Base-by-base conservation (phyloP, 1,139 yeast species). In the Yamadazyma aaseri region DNA sequence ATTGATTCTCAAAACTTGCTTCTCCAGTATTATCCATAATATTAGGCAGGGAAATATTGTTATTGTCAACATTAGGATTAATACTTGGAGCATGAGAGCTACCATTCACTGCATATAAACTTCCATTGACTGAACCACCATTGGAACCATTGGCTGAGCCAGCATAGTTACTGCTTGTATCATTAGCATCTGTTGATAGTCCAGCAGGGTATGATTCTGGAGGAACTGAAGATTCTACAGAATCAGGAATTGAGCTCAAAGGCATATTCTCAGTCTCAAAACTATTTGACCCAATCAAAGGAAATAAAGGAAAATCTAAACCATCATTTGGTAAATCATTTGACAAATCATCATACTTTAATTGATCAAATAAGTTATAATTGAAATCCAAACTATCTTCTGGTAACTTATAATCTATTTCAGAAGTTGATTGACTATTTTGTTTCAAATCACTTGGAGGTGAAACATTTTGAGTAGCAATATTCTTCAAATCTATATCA, bases 281-380 rank as follows among this genome's bases (percentile, higher is more conserved):
- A 32, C 71, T 65, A 31, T 56, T 56, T 21, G 63, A 61, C 2
- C 79, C 80, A 28, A 74, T 71, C 35, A 75, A 55, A 0, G 80
- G 79, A 37, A 71, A 73, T 20, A 75, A 56, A 2, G 81, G 81
- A 44, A 73, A 74, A 59, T 69, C 39, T 34, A 38, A 18, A 14
- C 28, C 24, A 8, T 23, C 27, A n/a, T 29, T 29, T 5, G 32
- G 32, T 12, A 23, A 23, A 17, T 29, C 28, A 11, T n/a, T 11
- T 4, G 33, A 18, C 7, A 25, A 10, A n/a, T 25, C 28, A 17
- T 22, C 20, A 1, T 31, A 20, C 15, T 38, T 38, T 17, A 34
- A 29, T 20, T 34, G 32, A 13, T 33, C 39, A 22, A 38, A 38
- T 20, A 38, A 29, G 20, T 35, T 39, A 18, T 23, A 29, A 17